Evolutionary conservation across 371 early-diverging fungal species (phyloP), one percentile per base, ranked within the genome.

Genomic region (Nosema granulosis): DNA sequence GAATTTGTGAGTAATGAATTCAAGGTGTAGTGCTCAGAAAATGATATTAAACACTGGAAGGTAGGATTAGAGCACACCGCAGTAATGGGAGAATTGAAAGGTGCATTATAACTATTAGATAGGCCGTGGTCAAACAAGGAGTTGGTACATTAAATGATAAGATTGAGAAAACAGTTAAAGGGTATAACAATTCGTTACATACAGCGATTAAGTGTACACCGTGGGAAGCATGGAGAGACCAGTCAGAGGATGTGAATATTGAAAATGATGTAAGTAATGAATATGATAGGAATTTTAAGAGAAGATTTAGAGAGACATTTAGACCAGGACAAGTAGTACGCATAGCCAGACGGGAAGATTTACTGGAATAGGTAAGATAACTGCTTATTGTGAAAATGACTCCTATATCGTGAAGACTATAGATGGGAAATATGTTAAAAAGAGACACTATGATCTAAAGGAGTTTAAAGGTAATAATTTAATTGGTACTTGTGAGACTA

Each of bases 381-480:
- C 22, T 0, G n/a, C 37, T 18, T 34, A 9, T 37, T 58, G 58
- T 24, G 57, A 6, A 1, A 31, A 28, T 16, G 61, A 71, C 9
- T 71, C 35, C 3, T 71, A 71, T 49, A 2, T 71, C 4, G 49
- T 59, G 1, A 71, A 43, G 26, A 18, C 37, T 26, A 20, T 2
- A 0, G 37, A 66, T 66, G 29, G 38, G 26, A 43, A 18, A 66
- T 11, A 3, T 66, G 3, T 66, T 49, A 66, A 66, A 22, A 66
- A 66, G 24, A 66, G 66, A 24, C 66, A 66, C 28, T 66, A 38
- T 49, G 49, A 66, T 9, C 29, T 66, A 29, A 66, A 66, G 24
- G n/a, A n/a, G n/a, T n/a, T n/a, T n/a, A n/a, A n/a, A n/a, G n/a
- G n/a, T n/a, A n/a, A n/a, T n/a, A n/a, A n/a, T n/a, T n/a, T n/a